Base-by-base conservation (phyloP, 371 early-diverging fungal species). In the Mucor mucedo region DNA sequence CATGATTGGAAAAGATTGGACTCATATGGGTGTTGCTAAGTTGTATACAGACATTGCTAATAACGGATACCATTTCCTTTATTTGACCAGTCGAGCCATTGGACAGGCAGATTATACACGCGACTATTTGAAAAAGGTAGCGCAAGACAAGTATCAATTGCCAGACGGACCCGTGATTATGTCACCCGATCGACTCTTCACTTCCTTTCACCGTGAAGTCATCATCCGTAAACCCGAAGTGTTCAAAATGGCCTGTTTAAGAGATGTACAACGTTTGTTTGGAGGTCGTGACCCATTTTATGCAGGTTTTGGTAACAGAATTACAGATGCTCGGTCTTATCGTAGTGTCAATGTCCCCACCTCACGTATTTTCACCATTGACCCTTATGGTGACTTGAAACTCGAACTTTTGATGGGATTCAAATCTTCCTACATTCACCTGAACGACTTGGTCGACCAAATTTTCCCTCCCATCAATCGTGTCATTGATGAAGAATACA, bases 1-100 rank as follows among this genome's bases (percentile, higher is more conserved):
- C 33, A 93, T 97, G 91, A 95, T 98, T 42, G 99, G 99, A 35
- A 93, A 90, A 73, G 99, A 99, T 78, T 99, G 99, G 99, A 99
- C 99, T 4, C 99, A 99, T 73, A 73, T 83, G 9, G 99, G 99
- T 8, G 94, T 99, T 4, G 99, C 99, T 50, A 92, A 93, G 61
- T 83, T 99, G 40, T 99, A 95, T 79, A 94, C 96, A 7, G 95
- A 94, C 71, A 97, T 99, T 63, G 76, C 69, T 30, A 93, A 90
- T 57, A 99, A 99, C 76, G 98, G 98, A 2, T 99, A 99, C 73
- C 90, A 96, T 69, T 91, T 99, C 44, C 69, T 99, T 39, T 99
- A 99, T 75, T 78, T 99, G 70, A 98, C 99, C 2, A 90, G 94
- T 14, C 83, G 99, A 27, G 97, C 99, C 0, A 96, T 99, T 70